These are phyloP conservation scores for Carex kokanica DNA, from an alignment of 176 grass and related monocot species.

Conservation along the genomic window DNA sequence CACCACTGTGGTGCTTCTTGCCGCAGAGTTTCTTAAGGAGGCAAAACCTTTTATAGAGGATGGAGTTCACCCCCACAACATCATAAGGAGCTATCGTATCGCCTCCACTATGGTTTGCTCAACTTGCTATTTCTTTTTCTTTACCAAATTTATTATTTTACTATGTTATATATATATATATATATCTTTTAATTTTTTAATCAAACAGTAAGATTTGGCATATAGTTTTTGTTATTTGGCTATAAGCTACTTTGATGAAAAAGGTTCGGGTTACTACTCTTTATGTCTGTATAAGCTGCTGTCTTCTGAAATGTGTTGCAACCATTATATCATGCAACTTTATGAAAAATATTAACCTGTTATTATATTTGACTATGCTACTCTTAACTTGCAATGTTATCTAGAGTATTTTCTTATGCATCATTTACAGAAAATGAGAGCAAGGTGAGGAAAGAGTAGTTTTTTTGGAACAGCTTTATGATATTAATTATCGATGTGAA, in stretches of 20 bases:
- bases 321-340: neutral
- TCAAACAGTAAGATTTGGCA: neutral
- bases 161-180: neutral
- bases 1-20: constrained; percentile 97
- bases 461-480: neutral
- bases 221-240: neutral
- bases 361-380: neutral
- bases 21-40: constrained; percentile 86
- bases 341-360: neutral
- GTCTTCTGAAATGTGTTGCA: constrained; percentile 16
- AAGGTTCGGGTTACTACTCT: neutral
- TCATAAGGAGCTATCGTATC: constrained; percentile 78
- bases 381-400: neutral
- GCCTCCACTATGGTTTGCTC: constrained; percentile 52
- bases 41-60: constrained; percentile 98
- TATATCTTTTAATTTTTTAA: neutral
- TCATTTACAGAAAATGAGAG: neutral
- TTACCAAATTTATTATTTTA: constrained; percentile 1
- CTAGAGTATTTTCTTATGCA: neutral
- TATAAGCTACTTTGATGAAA: neutral
- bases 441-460: neutral
- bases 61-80: constrained; percentile 82
- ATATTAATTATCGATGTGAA: neutral
- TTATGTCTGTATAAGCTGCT: neutral
- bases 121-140: neutral